Evolutionary conservation across 1,139 yeast genomes (phyloP), one percentile per base, ranked within the genome.

Genomic region (Casaregolazyma lundiana): DNA sequence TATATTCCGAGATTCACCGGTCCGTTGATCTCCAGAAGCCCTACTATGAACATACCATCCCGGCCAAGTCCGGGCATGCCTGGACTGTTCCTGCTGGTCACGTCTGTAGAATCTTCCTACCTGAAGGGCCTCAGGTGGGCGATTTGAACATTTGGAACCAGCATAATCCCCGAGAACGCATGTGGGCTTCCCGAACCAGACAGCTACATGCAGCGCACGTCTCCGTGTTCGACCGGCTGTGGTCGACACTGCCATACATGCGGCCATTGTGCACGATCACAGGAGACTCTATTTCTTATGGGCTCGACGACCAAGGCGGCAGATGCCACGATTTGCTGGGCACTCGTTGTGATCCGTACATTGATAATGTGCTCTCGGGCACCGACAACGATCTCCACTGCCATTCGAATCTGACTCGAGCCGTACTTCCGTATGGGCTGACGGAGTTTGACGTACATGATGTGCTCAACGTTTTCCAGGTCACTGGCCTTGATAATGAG

Each of bases 101-200:
- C 24, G 72, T 80, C 21, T 78, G 81, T 52, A 67, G 86, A 32
- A 68, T 81, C 45, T 76, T 78, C 4, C 77, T 84, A 0, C 82
- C 84, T 1, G 80, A 80, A 53, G 86, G 86, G 1, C 83, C 86
- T 1, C 86, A 80, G 60, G 86, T 81, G 3, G 80, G 84, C 56
- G 86, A 81, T 57, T 71, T 80, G 62, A 80, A 81, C 63, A 73
- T 79, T 43, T 80, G 85, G 86, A 77, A 74, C 57, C 66, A 67
- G 37, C 71, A 76, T 54, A 78, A 80, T 58, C 84, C 81, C 15
- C 66, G 84, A 50, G 86, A 81, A 58, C 65, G 81, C 50, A 72
- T 80, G 59, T 81, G 86, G 86, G 86, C 86, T 8, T 75, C 84
- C 6, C 69, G 86, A 57, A 79, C 84, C 1, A 70, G 86, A 59